phyloP scores from a whole-genome alignment of 495 filamentous ascomycete species.

The Talaromyces stipitatus region DNA sequence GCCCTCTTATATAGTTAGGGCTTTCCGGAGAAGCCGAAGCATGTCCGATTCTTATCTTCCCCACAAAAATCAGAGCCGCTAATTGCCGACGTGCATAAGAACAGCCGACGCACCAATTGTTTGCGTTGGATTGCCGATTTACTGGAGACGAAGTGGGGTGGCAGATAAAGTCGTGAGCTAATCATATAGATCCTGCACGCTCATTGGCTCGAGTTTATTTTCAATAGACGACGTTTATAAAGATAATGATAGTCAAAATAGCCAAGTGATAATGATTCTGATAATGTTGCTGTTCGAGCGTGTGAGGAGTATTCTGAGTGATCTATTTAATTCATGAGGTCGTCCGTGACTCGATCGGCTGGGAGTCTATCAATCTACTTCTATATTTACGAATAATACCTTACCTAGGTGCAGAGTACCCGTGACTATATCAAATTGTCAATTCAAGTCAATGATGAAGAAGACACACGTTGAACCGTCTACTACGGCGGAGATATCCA shows the following conservation, averaged over 20 bases:
- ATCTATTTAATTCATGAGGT: neutral
- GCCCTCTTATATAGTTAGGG: neutral
- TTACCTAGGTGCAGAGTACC: too few species aligned
- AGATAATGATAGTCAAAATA: neutral
- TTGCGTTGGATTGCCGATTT: neutral
- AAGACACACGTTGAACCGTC: neutral
- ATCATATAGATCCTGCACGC: neutral
- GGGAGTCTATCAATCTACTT: neutral
- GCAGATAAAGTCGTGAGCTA: neutral
- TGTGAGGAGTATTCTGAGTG: neutral
- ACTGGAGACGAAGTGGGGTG: neutral
- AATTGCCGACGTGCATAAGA: slow-evolving; percentile 5
- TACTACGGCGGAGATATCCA: neutral
- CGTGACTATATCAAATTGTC: too few species aligned
- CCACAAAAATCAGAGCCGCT: neutral
- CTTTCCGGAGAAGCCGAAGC: slow-evolving; percentile 9
- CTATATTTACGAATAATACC: neutral
- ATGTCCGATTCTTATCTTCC: neutral
- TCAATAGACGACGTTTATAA: neutral
- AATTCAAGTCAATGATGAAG: neutral
- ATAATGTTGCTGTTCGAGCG: neutral
- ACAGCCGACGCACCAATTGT: neutral
- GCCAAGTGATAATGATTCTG: neutral
- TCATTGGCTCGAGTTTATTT: neutral
- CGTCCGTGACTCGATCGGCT: neutral